Evolutionary conservation across 805 yeast species (phyloP), one percentile per base, ranked within the genome.

Genomic region (Metschnikowia proteae): DNA sequence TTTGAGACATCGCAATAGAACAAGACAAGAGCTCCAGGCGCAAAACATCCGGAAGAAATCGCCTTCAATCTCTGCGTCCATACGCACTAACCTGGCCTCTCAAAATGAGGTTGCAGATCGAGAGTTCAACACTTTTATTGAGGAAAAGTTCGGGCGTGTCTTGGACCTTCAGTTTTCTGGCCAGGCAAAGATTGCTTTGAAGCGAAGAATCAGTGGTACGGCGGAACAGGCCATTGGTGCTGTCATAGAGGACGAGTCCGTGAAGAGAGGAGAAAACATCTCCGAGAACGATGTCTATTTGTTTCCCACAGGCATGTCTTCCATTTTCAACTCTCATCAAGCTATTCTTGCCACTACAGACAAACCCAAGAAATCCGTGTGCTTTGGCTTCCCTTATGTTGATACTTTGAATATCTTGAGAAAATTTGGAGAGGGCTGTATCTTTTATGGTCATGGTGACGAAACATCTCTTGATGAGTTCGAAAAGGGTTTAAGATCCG

Each of bases 301-400:
- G 43, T 90, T 78, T 60, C 94, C 97, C 10, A 75, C 91, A 3
- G 99, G 99, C 13, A 94, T 94, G 97, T 85, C 96, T 2, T 75
- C 96, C 0, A 86, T 94, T 35, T 94, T 85, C 73, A 77, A 81
- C 47, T 87, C 96, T 1, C 96, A 92, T 63, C 77, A 80, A 50
- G 73, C 81, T 6, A 55, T 80, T 17, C 61, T 81, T 46, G 31
- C 47, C 51, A 5, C 54, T 49, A 9, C 49, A 28, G 46, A 47
- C 3, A 48, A 45, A 10, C 63, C 66, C 5, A 63, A 69, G 52
- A 88, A 88, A 63, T 83, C 96, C 1, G 96, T 90, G 2, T 89
- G 96, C 68, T 92, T 88, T 67, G 99, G 99, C 1, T 90, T 91
- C 69, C 97, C 98, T 5, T 94, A 92, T 65, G 94, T 88, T 28